These are phyloP conservation scores for Coniochaeta prunicola DNA, from an alignment of 2,329 filamentous ascomycete genomes.

Conservation along the genomic window DNA sequence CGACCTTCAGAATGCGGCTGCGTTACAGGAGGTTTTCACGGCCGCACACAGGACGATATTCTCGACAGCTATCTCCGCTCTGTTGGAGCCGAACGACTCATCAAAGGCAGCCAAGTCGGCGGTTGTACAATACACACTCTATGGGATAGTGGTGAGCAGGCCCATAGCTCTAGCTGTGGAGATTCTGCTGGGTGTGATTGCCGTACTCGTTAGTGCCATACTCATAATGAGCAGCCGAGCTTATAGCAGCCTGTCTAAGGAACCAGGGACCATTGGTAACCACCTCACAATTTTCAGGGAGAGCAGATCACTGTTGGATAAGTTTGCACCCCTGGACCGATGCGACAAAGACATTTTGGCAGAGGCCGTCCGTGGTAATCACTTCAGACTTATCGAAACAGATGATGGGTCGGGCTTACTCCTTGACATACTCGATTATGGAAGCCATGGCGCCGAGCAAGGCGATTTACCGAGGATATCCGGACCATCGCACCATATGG, in stretches of 20 bases:
- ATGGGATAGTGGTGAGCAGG: constrained; percentile 25
- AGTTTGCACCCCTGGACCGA: constrained; percentile 6
- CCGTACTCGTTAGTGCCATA: constrained; percentile 8
- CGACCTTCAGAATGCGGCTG: not conserved
- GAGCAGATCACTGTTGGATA: constrained; percentile 4
- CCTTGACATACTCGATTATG: not conserved
- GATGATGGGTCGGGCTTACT: not conserved
- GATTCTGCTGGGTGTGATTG: constrained; percentile 14
- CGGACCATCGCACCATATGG: not conserved
- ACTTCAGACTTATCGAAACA: not conserved
- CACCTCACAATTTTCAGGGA: constrained; percentile 14
- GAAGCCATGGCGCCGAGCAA: not conserved
- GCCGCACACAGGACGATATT: constrained; percentile 24
- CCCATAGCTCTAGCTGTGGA: constrained; percentile 22
- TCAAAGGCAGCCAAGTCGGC: constrained; percentile 14
- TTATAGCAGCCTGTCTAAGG: constrained; percentile 12
- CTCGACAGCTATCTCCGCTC: constrained; percentile 12
- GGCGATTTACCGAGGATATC: not conserved
- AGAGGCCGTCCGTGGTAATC: constrained; percentile 3
- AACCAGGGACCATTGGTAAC: constrained; percentile 19
- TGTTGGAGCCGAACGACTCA: not conserved
- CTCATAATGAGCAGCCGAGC: constrained; percentile 11
- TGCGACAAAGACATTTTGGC: not conserved
- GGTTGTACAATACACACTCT: constrained; percentile 7
- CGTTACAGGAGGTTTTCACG: constrained; percentile 9